Base-by-base conservation (phyloP, 495 filamentous ascomycete genomes). In the Aspergillus ostianus region DNA sequence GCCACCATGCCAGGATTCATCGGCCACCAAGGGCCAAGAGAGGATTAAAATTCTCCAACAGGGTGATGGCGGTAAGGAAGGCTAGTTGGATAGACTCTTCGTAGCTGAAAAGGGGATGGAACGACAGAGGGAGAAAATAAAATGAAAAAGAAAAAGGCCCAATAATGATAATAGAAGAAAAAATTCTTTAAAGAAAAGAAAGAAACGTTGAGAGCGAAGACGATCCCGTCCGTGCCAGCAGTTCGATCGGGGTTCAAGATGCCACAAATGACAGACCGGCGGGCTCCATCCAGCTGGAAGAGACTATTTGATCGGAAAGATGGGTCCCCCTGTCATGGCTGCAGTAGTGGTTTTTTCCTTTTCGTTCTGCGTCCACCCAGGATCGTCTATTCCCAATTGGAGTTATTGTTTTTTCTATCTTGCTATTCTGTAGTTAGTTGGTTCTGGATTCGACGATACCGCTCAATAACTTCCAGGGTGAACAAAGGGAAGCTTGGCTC, bases 171-270 rank as follows among this genome's bases (percentile, higher is more conserved):
- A 51, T 26, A 20, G 30, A 52, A 44, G n/a, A 27, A 46, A 51
- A 44, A 49, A 18, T 26, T 4, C 17, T 13, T 29, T 26, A 23
- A 57, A 23, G 17, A 51, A 55, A 56, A 27, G 23, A 56, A 56
- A 49, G 32, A 61, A 56, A 56, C 60, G 56, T 61, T 58, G 55
- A 49, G 55, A 49, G 36, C 36, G 57, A 45, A n/a, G 57, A 48
- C 60, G 58, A 67, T 63, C 58, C 53, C 56, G 65, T 61, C 61
- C 47, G 48, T 61, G 59, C 60, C 32, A 63, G 61, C 29, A 51
- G 59, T 62, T 62, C 55, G 53, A 59, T 57, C 61, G 61, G 55
- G 58, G 26, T 18, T 20, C 47, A 53, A 53, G 45, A 29, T 56
- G 58, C 47, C 56, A 48, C 46, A 48, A 58, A 30, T 56, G 54